These are phyloP conservation scores for Chlorella sp. DNA, from an alignment of 139 green algal species.

Conservation along the genomic window DNA sequence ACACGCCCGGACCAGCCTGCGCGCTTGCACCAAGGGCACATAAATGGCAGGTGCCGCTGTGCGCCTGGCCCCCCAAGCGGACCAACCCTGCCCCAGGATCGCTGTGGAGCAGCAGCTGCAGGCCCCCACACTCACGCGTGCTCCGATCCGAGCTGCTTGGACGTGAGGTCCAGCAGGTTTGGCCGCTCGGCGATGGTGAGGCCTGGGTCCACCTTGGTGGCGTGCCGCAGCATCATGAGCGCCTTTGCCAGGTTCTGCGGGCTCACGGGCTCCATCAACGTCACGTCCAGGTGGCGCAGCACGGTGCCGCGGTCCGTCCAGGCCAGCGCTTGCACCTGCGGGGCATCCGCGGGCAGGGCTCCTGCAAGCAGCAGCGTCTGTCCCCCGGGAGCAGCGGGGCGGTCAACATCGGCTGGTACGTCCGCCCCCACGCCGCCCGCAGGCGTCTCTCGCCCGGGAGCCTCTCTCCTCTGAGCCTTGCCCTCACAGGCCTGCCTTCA, in stretches of 20 bases:
- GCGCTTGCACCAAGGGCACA: neutral
- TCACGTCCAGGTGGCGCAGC: neutral
- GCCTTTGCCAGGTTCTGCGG: neutral
- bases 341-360: neutral
- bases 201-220: neutral
- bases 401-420: no score
- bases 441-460: neutral
- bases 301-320: neutral
- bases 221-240: neutral
- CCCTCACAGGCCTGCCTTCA: neutral
- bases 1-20: neutral
- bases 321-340: neutral
- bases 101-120: neutral
- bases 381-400: no score
- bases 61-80: neutral
- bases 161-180: neutral
- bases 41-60: neutral
- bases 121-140: neutral
- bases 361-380: no score
- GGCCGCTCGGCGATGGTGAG: neutral
- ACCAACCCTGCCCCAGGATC: neutral
- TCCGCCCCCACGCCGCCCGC: neutral
- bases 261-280: neutral
- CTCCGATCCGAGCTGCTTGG: neutral
- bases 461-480: neutral